Conservation (phyloP, 768 basidiomycete species). For the Tulasnella sp. region DNA sequence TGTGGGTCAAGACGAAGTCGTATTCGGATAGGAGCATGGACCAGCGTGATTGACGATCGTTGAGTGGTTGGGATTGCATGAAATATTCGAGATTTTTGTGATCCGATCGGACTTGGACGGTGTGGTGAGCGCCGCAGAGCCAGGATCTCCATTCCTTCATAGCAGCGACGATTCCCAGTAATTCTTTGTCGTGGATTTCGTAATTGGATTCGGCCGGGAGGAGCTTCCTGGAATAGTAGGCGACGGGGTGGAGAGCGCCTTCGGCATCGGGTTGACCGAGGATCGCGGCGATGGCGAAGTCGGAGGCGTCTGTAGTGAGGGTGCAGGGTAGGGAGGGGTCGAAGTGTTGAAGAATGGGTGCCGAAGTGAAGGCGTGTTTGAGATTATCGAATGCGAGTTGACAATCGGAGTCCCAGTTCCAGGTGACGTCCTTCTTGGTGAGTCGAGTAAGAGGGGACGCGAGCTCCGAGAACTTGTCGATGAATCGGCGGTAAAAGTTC, state of each 20-base stretch:
- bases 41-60: constrained; percentile 33
- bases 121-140: not conserved
- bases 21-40: constrained; percentile 23
- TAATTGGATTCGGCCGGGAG: constrained; percentile 28
- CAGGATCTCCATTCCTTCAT: constrained; percentile 10
- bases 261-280: not conserved
- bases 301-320: constrained; percentile 9
- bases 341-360: constrained; percentile 30
- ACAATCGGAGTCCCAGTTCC: not conserved
- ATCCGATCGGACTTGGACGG: constrained; percentile 25
- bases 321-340: constrained; percentile 28
- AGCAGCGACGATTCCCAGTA: constrained; percentile 31
- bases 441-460: constrained; percentile 27
- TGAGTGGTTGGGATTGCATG: constrained; percentile 29
- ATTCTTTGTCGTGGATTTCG: constrained; percentile 36
- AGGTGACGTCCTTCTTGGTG: constrained; percentile 18
- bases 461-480: constrained; percentile 30
- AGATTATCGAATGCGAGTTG: constrained; percentile 11
- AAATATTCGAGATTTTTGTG: constrained; percentile 30
- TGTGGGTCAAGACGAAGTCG: constrained; percentile 25
- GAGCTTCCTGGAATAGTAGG: constrained; percentile 24
- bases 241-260: constrained; percentile 25
- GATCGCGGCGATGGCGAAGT: constrained; percentile 4
- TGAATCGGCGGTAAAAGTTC: constrained; percentile 30
- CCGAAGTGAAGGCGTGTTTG: constrained; percentile 25